Evolutionary conservation across 2,329 filamentous ascomycete species (phyloP).

Genomic region (Geosmithia flava): DNA sequence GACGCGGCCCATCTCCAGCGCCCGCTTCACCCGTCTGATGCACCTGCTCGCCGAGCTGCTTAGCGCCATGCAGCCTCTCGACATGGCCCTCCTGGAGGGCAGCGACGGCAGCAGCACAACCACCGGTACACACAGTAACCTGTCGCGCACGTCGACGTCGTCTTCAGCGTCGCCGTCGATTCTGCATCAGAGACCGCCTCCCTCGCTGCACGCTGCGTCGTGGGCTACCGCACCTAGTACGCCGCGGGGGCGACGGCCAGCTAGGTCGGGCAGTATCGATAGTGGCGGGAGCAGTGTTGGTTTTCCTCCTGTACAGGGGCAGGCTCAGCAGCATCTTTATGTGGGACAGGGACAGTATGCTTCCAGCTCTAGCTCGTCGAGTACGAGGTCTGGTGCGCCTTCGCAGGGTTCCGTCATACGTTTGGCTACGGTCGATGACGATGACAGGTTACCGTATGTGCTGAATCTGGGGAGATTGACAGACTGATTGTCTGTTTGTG

Average conservation of each 20-base stretch:
- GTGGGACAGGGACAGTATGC: background rate
- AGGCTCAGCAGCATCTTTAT: background rate
- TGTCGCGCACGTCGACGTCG: no score
- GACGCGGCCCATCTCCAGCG: slow-evolving; percentile 51
- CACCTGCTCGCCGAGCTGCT: slow-evolving; percentile 71
- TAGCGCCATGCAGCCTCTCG: slow-evolving; percentile 57
- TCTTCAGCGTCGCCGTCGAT: background rate
- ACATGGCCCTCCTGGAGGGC: slow-evolving; percentile 35
- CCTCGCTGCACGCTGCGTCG: background rate
- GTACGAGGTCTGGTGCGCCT: slow-evolving; percentile 23
- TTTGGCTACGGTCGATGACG: slow-evolving; percentile 25
- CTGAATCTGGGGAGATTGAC: slow-evolving; percentile 13
- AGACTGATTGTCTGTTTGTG: no score
- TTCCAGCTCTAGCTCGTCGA: slow-evolving; percentile 21
- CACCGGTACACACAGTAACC: background rate
- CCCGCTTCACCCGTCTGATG: slow-evolving; percentile 70
- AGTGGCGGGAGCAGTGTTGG: background rate
- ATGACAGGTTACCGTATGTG: slow-evolving; percentile 21
- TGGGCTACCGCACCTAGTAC: slow-evolving; percentile 37
- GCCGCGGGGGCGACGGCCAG: slow-evolving; percentile 28
- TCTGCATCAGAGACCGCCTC: background rate
- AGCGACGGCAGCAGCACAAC: slow-evolving; percentile 6
- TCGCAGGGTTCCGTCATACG: slow-evolving; percentile 31
- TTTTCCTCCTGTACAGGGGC: background rate
- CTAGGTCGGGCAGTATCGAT: slow-evolving; percentile 1